Evolutionary conservation across 2,329 filamentous ascomycete genomes (phyloP).

Genomic region (Pyrenochaeta sp.): DNA sequence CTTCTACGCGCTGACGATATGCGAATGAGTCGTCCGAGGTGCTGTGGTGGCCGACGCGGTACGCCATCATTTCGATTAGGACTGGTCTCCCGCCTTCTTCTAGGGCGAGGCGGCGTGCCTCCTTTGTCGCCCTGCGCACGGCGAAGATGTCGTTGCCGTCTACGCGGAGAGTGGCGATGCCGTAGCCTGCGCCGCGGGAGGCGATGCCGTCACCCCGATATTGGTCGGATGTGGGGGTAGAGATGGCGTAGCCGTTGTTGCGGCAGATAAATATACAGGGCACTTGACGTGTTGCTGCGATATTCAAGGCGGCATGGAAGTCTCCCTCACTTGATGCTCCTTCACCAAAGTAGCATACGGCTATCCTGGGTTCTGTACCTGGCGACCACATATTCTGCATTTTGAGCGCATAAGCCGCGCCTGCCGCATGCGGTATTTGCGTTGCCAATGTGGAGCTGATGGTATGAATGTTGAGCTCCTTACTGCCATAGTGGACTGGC

Average conservation of each 20-base stretch:
- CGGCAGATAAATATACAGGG: constrained; percentile 90
- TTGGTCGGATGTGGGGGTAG: constrained; percentile 87
- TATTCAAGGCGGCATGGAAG: constrained; percentile 90
- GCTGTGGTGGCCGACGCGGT: constrained; percentile 97
- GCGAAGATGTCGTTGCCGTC: constrained; percentile 97
- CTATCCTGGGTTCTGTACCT: constrained; percentile 67
- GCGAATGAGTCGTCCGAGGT: constrained; percentile 97
- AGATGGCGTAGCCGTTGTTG: constrained; percentile 93
- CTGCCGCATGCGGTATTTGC: constrained; percentile 87
- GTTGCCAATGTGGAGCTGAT: constrained; percentile 87
- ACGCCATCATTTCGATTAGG: constrained; percentile 94
- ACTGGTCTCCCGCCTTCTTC: constrained; percentile 82
- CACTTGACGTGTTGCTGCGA: constrained; percentile 86
- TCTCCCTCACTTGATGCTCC: constrained; percentile 90
- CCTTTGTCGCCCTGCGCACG: constrained; percentile 79
- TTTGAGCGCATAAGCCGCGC: constrained; percentile 87
- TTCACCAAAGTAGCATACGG: constrained; percentile 88
- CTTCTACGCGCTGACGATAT: constrained; percentile 90
- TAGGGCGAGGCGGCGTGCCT: constrained; percentile 80
- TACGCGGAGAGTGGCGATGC: constrained; percentile 91
- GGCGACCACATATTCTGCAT: constrained; percentile 79
- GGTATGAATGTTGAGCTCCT: constrained; percentile 84
- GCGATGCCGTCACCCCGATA: constrained; percentile 93
- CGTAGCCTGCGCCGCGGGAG: constrained; percentile 84
- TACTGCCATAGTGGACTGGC: constrained; percentile 95